Percentiles rank a stretch among this genome's conserved stretches.
phyloP scores from a whole-genome alignment of 2,329 filamentous ascomycete genomes.

The Herpotrichia juniperi region DNA sequence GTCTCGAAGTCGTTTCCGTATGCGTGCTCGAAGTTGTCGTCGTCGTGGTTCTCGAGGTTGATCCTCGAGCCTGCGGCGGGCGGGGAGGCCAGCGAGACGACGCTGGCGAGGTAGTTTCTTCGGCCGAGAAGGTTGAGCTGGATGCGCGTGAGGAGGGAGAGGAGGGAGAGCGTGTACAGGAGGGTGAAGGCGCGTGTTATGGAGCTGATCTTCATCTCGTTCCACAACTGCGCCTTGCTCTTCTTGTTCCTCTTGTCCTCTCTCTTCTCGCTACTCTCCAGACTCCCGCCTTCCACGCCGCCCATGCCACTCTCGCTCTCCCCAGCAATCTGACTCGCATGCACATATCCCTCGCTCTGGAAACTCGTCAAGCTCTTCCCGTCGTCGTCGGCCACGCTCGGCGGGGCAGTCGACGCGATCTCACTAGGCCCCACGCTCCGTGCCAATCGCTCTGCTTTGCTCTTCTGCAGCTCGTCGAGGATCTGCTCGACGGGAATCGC shows the following conservation, averaged over 20 bases:
- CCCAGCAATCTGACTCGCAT: conserved; percentile 74
- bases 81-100: conserved; percentile 84
- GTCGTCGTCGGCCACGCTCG: conserved; percentile 80
- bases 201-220: conserved; percentile 94
- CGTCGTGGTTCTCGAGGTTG: conserved; percentile 89
- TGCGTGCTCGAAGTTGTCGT: conserved; percentile 79
- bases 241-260: conserved; percentile 63
- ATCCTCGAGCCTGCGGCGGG: conserved; percentile 73
- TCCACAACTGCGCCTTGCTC: conserved; percentile 94
- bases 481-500: conserved; percentile 90
- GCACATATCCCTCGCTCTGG: conserved; percentile 81
- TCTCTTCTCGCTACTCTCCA: conserved; percentile 52
- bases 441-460: conserved; percentile 77
- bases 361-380: conserved; percentile 75
- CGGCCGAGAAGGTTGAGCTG: conserved; percentile 96
- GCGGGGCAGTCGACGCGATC: conserved; percentile 61
- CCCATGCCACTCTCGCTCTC: conserved; percentile 57
- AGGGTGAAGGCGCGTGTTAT: conserved; percentile 91
- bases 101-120: conserved; percentile 92
- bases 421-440: conserved; percentile 64
- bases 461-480: conserved; percentile 90
- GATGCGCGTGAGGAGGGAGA: conserved; percentile 90
- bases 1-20: conserved; percentile 96
- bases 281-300: conserved; percentile 49
- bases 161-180: conserved; percentile 85